Conservation (phyloP, 352 stramenopile genomes). For the Achlya hypogyna region DNA sequence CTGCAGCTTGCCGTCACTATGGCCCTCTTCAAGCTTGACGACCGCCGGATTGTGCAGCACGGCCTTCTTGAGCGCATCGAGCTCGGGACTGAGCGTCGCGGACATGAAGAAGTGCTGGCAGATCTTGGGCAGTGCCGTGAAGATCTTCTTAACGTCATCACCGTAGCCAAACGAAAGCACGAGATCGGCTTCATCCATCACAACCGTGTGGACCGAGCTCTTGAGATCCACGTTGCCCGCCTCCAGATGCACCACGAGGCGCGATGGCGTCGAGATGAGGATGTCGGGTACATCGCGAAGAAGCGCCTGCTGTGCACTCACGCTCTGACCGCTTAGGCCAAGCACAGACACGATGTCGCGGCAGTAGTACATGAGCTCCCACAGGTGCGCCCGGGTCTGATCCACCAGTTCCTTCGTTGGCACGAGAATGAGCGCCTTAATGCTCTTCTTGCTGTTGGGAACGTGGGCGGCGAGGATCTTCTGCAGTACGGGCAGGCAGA, state of each 20-base stretch:
- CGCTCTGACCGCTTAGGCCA: constrained; percentile 84
- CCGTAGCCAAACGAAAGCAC: constrained; percentile 96
- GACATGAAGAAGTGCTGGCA: constrained; percentile 98
- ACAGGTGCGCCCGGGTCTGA: constrained; percentile 87
- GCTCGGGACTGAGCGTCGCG: constrained; percentile 93
- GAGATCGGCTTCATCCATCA: constrained; percentile 98
- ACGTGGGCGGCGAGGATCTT: constrained; percentile 61
- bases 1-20: constrained; percentile 84
- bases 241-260: constrained; percentile 87
- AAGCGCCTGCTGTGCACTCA: constrained; percentile 81
- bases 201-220: constrained; percentile 90
- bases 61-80: constrained; percentile 95
- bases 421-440: constrained; percentile 91
- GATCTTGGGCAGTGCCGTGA: constrained; percentile 93
- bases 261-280: constrained; percentile 89
- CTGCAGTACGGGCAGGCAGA: constrained; percentile 86
- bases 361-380: constrained; percentile 96
- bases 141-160: constrained; percentile 89
- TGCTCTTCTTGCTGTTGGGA: constrained; percentile 28
- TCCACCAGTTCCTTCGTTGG: constrained; percentile 96
- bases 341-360: constrained; percentile 89
- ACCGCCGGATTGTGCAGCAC: constrained; percentile 96
- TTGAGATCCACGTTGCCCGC: constrained; percentile 75
- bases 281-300: constrained; percentile 86
- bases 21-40: constrained; percentile 93